Conservation (phyloP, 1,139 yeast genomes). For the Geotrichum carabidarum region DNA sequence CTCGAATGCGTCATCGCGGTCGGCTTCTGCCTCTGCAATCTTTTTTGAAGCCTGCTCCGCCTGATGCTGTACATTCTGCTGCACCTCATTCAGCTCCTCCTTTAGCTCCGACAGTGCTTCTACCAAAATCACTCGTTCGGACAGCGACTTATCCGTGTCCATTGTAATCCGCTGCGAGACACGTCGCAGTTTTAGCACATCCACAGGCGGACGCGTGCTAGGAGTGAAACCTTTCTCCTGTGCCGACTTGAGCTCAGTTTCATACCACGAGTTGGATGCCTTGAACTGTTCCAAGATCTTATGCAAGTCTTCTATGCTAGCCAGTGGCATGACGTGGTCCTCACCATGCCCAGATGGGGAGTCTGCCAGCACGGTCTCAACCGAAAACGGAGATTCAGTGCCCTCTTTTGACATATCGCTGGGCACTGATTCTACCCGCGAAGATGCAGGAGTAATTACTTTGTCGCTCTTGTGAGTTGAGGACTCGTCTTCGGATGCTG, state of each 20-base stretch:
- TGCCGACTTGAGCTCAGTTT: constrained; percentile 33
- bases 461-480: constrained; percentile 1
- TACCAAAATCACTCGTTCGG: constrained; percentile 32
- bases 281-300: constrained; percentile 28
- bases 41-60: constrained; percentile 35
- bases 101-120: constrained; percentile 33
- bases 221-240: constrained; percentile 31
- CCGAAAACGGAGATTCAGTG: constrained; percentile 7
- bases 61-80: constrained; percentile 32
- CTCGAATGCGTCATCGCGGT: constrained; percentile 26
- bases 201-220: constrained; percentile 31
- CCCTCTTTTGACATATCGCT: constrained; percentile 4
- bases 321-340: neutral
- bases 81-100: constrained; percentile 35
- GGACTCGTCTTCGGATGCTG: constrained; percentile 6
- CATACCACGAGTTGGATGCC: constrained; percentile 37
- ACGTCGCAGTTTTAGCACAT: constrained; percentile 31
- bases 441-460: neutral
- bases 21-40: constrained; percentile 29
- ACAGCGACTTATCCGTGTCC: constrained; percentile 28
- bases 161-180: constrained; percentile 33
- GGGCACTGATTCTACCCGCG: neutral
- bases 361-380: constrained; percentile 9
- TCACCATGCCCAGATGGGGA: neutral
- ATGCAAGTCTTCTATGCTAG: neutral